These are phyloP conservation scores for Puccinia horiana DNA, from an alignment of 1,284 basidiomycete species.

Conservation along the genomic window DNA sequence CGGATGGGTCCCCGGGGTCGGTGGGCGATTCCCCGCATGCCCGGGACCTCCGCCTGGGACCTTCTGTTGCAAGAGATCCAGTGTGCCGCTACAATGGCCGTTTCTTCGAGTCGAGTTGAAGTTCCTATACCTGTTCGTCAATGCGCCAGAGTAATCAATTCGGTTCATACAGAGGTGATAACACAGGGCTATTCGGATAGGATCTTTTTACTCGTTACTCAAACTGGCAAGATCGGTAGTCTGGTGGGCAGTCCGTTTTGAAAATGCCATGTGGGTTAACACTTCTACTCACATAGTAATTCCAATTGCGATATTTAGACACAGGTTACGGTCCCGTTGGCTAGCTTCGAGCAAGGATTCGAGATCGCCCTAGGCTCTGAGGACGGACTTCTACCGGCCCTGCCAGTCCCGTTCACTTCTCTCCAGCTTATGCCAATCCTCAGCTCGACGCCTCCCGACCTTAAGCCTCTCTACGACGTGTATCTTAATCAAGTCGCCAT, in stretches of 20 bases:
- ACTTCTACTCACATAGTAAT: not conserved
- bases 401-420: slow-evolving; percentile 37
- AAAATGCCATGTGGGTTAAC: not conserved
- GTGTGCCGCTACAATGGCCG: too few species aligned
- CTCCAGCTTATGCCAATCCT: slow-evolving; percentile 32
- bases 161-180: slow-evolving; percentile 70
- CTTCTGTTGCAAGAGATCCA: too few species aligned
- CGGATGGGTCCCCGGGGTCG: too few species aligned
- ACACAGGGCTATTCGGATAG: slow-evolving; percentile 77
- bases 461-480: slow-evolving; percentile 30
- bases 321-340: slow-evolving; percentile 32
- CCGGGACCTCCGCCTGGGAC: too few species aligned
- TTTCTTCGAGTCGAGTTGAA: slow-evolving; percentile 60
- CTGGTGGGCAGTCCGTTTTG: slow-evolving; percentile 65
- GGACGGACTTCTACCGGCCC: not conserved
- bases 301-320: slow-evolving; percentile 10
- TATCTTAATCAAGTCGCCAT: slow-evolving; percentile 44
- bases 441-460: slow-evolving; percentile 31
- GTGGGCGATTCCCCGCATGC: too few species aligned
- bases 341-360: slow-evolving; percentile 32
- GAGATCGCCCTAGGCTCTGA: slow-evolving; percentile 15
- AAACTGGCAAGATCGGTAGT: slow-evolving; percentile 81
- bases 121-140: slow-evolving; percentile 64
- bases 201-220: slow-evolving; percentile 76
- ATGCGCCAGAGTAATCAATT: slow-evolving; percentile 64